Evolutionary conservation across 768 basidiomycete species (phyloP), one percentile per base, ranked within the genome.

Genomic region (Leccinellum albellum): DNA sequence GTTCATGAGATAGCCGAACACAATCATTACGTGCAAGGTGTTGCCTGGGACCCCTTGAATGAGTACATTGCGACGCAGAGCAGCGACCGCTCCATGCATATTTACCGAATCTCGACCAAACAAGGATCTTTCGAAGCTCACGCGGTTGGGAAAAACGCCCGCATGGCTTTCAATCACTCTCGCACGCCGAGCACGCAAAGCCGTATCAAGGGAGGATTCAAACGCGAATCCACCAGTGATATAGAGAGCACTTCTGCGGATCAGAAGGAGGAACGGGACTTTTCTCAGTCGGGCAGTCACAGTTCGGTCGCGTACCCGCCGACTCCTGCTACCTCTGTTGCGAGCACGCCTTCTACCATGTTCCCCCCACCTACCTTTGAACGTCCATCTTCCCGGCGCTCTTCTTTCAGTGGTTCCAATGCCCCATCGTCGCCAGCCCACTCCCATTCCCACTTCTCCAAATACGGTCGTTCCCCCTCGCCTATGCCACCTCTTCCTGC

Each of bases 31-130:
- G 97, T 99, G 0, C 97, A 99, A 76, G 97, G 97, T 9, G 97
- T 98, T 28, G 92, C 96, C 0, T 99, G 97, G 97, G 97, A 99
- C 63, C 97, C 97, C 1, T 74, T 97, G 64, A 94, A 96, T 70
- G 93, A 97, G 71, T 98, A 90, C 68, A 91, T 99, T 59, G 95
- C 97, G 4, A 98, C 97, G 0, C 97, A 99, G 69, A 94, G 91
- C 71, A 92, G 89, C 66, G 97, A 99, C 73, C 82, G 96, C 47
- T 89, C 94, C 21, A 96, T 98, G 84, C 94, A 98, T 70, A 86
- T 99, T 63, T 93, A 98, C 74, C 82, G 83, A 60, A 85, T 98
- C 62, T 83, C 84, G 8, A 83, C 83, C 55, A 88, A 89, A 57
- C 82, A 88, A 46, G 90, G 91, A n/a, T 73, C 78, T 8, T 87